Evolutionary conservation across 106 monocot species (phyloP).

Genomic region (Dioscorea zingiberensis): DNA sequence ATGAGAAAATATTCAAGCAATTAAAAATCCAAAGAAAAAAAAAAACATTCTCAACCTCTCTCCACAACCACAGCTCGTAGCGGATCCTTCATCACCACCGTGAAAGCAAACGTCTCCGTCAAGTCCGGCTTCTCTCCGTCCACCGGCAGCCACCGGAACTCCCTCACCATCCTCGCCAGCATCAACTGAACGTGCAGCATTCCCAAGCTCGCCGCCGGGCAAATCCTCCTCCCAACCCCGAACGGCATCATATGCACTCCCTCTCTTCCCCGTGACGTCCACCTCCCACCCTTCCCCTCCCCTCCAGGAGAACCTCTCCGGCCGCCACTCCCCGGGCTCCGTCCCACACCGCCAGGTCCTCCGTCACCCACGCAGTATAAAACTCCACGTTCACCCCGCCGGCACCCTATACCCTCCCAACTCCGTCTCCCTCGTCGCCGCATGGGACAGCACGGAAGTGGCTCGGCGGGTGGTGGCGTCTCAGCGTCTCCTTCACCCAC

Average conservation of each 20-base stretch:
- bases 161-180: constrained; percentile 71
- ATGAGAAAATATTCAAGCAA: too few relatives aligned
- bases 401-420: constrained; percentile 71
- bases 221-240: constrained; percentile 80
- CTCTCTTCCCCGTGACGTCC: constrained; percentile 70
- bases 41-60: constrained; percentile 23
- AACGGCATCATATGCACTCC: constrained; percentile 91
- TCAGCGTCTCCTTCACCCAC: constrained; percentile 84
- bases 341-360: constrained; percentile 62
- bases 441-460: constrained; percentile 90
- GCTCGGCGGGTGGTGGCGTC: constrained; percentile 91
- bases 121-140: constrained; percentile 51
- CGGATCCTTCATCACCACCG: constrained; percentile 86
- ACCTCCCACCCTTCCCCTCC: constrained; percentile 84
- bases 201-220: constrained; percentile 73
- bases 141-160: constrained; percentile 63
- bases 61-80: constrained; percentile 56
- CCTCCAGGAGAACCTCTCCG: constrained; percentile 84
- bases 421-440: constrained; percentile 61
- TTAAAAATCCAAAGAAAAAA: too few relatives aligned
- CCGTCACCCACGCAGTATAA: constrained; percentile 87
- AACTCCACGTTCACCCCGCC: constrained; percentile 69
- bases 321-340: constrained; percentile 63
- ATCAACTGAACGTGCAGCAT: constrained; percentile 76
- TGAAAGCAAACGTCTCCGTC: constrained; percentile 88